These are phyloP conservation scores for Saccharum hybrid DNA, from an alignment of 202 grass and related monocot genomes.

Conservation along the genomic window DNA sequence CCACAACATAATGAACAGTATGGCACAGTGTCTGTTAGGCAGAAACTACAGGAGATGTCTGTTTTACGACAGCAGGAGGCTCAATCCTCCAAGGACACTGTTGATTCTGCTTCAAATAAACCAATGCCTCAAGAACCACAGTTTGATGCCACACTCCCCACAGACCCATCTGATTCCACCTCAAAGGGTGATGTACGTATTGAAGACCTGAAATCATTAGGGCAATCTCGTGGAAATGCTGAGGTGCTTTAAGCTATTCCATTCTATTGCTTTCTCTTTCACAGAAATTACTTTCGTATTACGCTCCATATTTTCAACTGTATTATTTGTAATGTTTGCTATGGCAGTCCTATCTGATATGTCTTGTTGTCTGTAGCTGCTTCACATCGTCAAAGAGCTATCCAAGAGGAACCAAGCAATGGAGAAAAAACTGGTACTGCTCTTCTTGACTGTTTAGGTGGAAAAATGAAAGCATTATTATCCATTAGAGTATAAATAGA, in stretches of 20 bases:
- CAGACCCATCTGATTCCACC: conserved; percentile 35
- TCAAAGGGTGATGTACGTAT: conserved; percentile 18
- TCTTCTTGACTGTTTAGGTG: conserved; percentile 12
- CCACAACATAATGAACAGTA: conserved; percentile 29
- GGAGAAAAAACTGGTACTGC: conserved; percentile 60
- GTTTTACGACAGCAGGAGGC: conserved; percentile 31
- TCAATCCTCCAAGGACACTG: conserved; percentile 20
- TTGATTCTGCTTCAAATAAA: conserved; percentile 46
- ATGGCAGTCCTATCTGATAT: conserved; percentile 32
- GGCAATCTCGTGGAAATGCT: conserved; percentile 40
- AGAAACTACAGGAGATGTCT: conserved; percentile 53
- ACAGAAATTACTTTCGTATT: conserved; percentile 27
- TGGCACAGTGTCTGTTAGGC: conserved; percentile 37
- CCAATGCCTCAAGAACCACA: conserved; percentile 41
- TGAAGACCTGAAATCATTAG: conserved; percentile 39
- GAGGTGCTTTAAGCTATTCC: conserved; percentile 52
- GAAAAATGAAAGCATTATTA: conserved; percentile 22
- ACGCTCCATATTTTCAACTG: no score
- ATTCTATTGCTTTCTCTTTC: conserved; percentile 17
- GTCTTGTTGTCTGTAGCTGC: conserved; percentile 55
- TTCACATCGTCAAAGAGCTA: conserved; percentile 49
- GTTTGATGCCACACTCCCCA: conserved; percentile 30
- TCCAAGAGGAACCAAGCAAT: conserved; percentile 44
- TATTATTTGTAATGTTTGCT: conserved; percentile 25
- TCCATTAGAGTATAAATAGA: conserved; percentile 35